A percentile compares a stretch with the other conserved stretches of the same genome.
These are phyloP conservation scores for Hanseniaspora taiwanica DNA, from an alignment of 805 yeast genomes.

Conservation along the genomic window DNA sequence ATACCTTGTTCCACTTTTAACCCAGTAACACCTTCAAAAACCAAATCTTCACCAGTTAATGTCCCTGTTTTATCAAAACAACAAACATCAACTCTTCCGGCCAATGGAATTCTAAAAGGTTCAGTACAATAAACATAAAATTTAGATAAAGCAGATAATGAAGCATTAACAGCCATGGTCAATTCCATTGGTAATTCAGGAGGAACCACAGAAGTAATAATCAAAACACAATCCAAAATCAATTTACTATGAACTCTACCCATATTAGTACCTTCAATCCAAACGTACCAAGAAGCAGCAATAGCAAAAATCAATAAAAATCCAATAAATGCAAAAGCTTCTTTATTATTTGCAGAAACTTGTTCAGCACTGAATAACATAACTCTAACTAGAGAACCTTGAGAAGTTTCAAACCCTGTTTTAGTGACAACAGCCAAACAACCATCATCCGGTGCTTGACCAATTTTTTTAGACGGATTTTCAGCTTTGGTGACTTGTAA, in stretches of 20 bases:
- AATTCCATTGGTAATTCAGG: slow-evolving; percentile 99
- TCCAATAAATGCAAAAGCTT: slow-evolving; percentile 82
- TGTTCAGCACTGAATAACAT: slow-evolving; percentile 96
- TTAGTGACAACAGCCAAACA: slow-evolving; percentile 81
- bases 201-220: slow-evolving; percentile 94
- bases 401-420: slow-evolving; percentile 98
- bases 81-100: slow-evolving; percentile 96
- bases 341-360: slow-evolving; percentile 90
- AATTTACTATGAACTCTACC: slow-evolving; percentile 92
- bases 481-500: slow-evolving; percentile 75
- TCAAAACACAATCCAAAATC: slow-evolving; percentile 88
- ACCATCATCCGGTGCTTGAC: slow-evolving; percentile 75
- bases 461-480: slow-evolving; percentile 25
- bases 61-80: slow-evolving; percentile 99
- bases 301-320: slow-evolving; percentile 84
- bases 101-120: slow-evolving; percentile 94
- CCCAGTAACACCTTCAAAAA: slow-evolving; percentile 93
- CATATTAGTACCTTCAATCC: slow-evolving; percentile 94
- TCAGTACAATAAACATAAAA: slow-evolving; percentile 91
- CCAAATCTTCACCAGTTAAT: slow-evolving; percentile 89
- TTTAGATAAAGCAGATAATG: slow-evolving; percentile 78
- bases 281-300: slow-evolving; percentile 93
- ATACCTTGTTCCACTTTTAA: slow-evolving; percentile 33
- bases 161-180: slow-evolving; percentile 93
- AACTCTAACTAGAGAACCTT: slow-evolving; percentile 92